Percentiles rank a stretch among this genome's conserved stretches.
Evolutionary conservation across 2,329 filamentous ascomycete genomes (phyloP).

Genomic region (Cladophialophora immunda): DNA sequence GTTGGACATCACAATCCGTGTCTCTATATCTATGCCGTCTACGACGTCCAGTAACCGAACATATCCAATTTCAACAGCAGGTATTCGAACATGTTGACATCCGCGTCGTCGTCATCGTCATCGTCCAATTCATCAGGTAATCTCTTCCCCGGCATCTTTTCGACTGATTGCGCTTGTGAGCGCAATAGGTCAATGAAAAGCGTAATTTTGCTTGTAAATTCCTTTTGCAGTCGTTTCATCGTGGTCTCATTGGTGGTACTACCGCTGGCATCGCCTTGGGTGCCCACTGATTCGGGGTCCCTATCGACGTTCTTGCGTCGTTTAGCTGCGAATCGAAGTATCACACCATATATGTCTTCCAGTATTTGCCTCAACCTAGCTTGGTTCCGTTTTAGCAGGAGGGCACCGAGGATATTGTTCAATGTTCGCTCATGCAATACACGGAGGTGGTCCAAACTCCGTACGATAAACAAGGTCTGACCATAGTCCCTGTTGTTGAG

Average conservation of each 20-base stretch:
- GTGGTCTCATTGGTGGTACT: constrained; percentile 50
- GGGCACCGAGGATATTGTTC: constrained; percentile 76
- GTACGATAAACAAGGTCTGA: constrained; percentile 57
- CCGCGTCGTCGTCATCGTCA: constrained; percentile 41
- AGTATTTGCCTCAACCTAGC: constrained; percentile 75
- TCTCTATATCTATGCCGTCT: neutral
- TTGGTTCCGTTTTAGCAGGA: constrained; percentile 79
- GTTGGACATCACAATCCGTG: neutral
- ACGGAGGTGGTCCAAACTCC: constrained; percentile 73
- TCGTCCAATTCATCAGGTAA: constrained; percentile 40
- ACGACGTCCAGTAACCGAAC: constrained; percentile 64
- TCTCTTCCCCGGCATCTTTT: constrained; percentile 43
- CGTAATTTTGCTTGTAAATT: constrained; percentile 75
- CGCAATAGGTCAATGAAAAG: constrained; percentile 78
- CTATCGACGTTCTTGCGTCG: constrained; percentile 36
- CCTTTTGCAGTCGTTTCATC: constrained; percentile 65
- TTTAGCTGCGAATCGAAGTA: constrained; percentile 72
- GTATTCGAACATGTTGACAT: constrained; percentile 67
- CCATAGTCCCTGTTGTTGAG: constrained; percentile 60
- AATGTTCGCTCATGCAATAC: constrained; percentile 76
- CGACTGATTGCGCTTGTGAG: constrained; percentile 64
- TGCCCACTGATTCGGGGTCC: neutral
- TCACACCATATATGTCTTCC: constrained; percentile 76
- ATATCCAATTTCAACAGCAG: constrained; percentile 76
- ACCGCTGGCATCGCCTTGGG: constrained; percentile 39